Conservation (phyloP, 768 basidiomycete genomes). For the Mycena vitilis region DNA sequence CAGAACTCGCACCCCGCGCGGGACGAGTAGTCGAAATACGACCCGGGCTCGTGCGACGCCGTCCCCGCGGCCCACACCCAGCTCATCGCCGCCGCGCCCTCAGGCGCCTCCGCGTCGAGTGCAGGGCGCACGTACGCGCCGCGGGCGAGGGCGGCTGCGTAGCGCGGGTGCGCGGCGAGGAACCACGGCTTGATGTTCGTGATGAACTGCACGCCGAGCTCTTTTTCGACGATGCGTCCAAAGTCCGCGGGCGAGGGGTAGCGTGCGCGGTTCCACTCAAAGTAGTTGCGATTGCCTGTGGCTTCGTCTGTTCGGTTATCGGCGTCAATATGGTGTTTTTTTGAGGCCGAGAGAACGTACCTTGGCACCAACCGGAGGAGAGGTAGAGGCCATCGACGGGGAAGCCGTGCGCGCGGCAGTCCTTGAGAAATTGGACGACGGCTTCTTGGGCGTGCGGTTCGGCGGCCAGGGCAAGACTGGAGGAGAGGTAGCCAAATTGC, state of each 20-base stretch:
- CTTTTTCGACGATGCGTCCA: slow-evolving; percentile 33
- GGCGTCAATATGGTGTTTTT: background rate
- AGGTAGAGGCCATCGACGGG: slow-evolving; percentile 37
- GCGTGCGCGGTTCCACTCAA: slow-evolving; percentile 36
- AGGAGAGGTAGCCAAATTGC: slow-evolving; percentile 37
- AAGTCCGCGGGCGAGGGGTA: slow-evolving; percentile 34
- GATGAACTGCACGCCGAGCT: slow-evolving; percentile 37
- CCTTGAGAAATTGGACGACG: slow-evolving; percentile 34
- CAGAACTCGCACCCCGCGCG: slow-evolving; percentile 31
- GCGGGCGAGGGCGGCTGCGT: slow-evolving; percentile 14
- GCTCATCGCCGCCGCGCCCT: slow-evolving; percentile 23
- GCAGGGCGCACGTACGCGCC: slow-evolving; percentile 32
- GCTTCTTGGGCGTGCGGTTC: slow-evolving; percentile 35
- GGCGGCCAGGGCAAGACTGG: slow-evolving; percentile 33
- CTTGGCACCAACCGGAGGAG: slow-evolving; percentile 37
- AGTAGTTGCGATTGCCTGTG: slow-evolving; percentile 36
- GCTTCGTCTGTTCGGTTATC: slow-evolving; percentile 21
- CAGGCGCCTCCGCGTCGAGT: slow-evolving; percentile 26
- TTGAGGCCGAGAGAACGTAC: background rate
- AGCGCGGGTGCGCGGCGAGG: slow-evolving; percentile 29
- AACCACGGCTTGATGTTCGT: slow-evolving; percentile 37
- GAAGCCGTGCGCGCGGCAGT: slow-evolving; percentile 35
- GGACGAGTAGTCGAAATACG: slow-evolving; percentile 36
- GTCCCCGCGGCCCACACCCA: slow-evolving; percentile 35
- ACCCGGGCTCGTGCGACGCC: slow-evolving; percentile 33